Percentiles rank a stretch among this genome's conserved stretches.
Conservation (phyloP, 2,329 filamentous ascomycete genomes). For the Diaporthe eres region DNA sequence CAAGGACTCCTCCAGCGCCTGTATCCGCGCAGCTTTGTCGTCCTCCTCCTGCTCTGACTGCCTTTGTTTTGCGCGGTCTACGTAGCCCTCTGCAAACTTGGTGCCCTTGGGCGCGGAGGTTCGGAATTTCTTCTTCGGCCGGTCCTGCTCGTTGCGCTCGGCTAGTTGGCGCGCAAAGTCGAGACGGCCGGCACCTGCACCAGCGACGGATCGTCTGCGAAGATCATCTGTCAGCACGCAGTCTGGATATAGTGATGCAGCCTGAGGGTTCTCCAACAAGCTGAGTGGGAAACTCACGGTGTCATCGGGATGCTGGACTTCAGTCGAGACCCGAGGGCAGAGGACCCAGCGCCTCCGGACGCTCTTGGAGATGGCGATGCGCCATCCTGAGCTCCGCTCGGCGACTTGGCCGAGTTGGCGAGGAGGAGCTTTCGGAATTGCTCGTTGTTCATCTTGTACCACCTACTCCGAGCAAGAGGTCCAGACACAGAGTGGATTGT, state of each 20-base stretch:
- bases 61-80: slow-evolving; percentile 81
- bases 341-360: slow-evolving; percentile 47
- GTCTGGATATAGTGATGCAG: not conserved
- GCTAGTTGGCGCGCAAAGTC: slow-evolving; percentile 90
- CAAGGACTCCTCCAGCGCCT: slow-evolving; percentile 84
- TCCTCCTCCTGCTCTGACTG: slow-evolving; percentile 65
- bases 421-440: slow-evolving; percentile 89
- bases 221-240: not conserved
- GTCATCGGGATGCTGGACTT: slow-evolving; percentile 93
- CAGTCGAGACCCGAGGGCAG: slow-evolving; percentile 81
- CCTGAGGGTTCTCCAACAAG: not conserved
- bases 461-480: not conserved
- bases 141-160: slow-evolving; percentile 72
- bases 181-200: slow-evolving; percentile 61
- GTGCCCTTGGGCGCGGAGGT: slow-evolving; percentile 87
- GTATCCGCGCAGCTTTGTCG: slow-evolving; percentile 75
- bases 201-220: slow-evolving; percentile 72
- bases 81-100: slow-evolving; percentile 84
- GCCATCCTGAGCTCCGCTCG: slow-evolving; percentile 59
- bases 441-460: slow-evolving; percentile 88
- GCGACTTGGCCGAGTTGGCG: slow-evolving; percentile 58
- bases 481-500: not conserved
- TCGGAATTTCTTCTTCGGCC: slow-evolving; percentile 80
- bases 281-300: slow-evolving; percentile 71
- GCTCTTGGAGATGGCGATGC: slow-evolving; percentile 54